Base-by-base conservation (phyloP, 768 basidiomycete species). In the Cubamyces sp. region DNA sequence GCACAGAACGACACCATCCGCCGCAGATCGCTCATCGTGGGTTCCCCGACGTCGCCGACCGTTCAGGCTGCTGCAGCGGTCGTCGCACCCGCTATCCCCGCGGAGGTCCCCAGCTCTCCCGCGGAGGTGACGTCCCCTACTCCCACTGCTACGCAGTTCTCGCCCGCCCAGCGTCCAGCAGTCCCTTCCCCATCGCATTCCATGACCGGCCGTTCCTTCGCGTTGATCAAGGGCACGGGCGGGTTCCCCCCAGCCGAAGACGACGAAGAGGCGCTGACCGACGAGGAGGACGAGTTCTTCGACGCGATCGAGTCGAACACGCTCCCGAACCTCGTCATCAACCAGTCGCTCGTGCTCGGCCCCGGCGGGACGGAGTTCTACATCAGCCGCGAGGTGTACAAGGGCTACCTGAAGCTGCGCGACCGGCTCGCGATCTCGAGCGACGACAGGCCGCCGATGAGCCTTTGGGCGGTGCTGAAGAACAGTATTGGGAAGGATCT, bases 261-360 rank as follows among this genome's bases (percentile, higher is more conserved):
- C 11, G 75, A 75, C 1, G 75, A 71, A 1, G 48, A 55, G 1
- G 68, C 68, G 21, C 83, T 83, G 57, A 90, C 88, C 0, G 90
- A 91, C 68, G 91, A 92, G 45, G 91, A 95, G 70, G 96, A 98
- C 75, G 95, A 98, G 74, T 98, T 98, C 75, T 98, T 96, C 71
- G 96, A 98, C 73, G 96, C 96, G 30, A 95, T 98, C 69, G 96
- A 98, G 71, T 75, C 86, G 16, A 89, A 90, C 49, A 86, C 80
- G 43, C 76, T 96, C 0, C 91, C 92, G 5, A 92, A 90, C 68
- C 79, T 96, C 16, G 75, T 90, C 26, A 81, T 96, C 18, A 82
- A 85, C 51, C 81, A 87, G 26, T 80, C 83, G 14, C 80, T 93
- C n/a, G 76, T 81, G 23, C 82, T 80, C 6, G 34, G 34, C 49